These are phyloP conservation scores for Aspergillus pseudoterreus DNA, from an alignment of 2,329 filamentous ascomycete genomes.

Conservation along the genomic window DNA sequence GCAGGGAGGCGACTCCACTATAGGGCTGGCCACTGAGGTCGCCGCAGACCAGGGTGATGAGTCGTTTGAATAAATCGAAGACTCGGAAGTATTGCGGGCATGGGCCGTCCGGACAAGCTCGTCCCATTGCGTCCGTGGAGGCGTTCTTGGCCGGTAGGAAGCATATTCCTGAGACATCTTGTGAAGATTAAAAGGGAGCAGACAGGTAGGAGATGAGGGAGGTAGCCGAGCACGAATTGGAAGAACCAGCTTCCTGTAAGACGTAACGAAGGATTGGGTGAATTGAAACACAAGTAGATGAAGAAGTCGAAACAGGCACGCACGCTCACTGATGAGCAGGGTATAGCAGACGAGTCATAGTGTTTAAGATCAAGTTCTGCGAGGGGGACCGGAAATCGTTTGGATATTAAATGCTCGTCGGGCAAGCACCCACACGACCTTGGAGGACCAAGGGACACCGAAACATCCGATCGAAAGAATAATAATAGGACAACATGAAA, in stretches of 20 bases:
- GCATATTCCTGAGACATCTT: constrained; percentile 43
- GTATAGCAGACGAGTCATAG: constrained; percentile 21
- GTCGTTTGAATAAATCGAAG: constrained; percentile 63
- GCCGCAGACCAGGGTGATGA: constrained; percentile 67
- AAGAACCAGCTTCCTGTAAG: constrained; percentile 23
- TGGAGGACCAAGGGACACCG: constrained; percentile 19
- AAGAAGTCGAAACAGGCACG: constrained; percentile 15
- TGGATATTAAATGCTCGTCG: constrained; percentile 40
- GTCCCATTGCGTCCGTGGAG: constrained; percentile 36
- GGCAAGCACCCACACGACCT: constrained; percentile 14
- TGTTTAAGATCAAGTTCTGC: constrained; percentile 9
- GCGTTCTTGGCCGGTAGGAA: constrained; percentile 44
- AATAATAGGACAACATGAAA: constrained; percentile 37
- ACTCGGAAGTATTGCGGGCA: constrained; percentile 61
- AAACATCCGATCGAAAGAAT: constrained; percentile 22
- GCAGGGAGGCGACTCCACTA: constrained; percentile 63
- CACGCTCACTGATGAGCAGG: constrained; percentile 14
- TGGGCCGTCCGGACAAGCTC: constrained; percentile 42
- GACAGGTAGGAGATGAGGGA: not conserved
- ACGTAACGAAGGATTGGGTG: constrained; percentile 12
- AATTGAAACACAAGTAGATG: constrained; percentile 12
- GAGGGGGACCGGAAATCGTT: constrained; percentile 25
- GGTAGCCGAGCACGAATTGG: constrained; percentile 3
- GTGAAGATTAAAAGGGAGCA: not conserved
- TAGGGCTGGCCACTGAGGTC: constrained; percentile 67